These are phyloP conservation scores for Artemisia princeps DNA, from an alignment of 140 eudicot species.

Conservation along the genomic window DNA sequence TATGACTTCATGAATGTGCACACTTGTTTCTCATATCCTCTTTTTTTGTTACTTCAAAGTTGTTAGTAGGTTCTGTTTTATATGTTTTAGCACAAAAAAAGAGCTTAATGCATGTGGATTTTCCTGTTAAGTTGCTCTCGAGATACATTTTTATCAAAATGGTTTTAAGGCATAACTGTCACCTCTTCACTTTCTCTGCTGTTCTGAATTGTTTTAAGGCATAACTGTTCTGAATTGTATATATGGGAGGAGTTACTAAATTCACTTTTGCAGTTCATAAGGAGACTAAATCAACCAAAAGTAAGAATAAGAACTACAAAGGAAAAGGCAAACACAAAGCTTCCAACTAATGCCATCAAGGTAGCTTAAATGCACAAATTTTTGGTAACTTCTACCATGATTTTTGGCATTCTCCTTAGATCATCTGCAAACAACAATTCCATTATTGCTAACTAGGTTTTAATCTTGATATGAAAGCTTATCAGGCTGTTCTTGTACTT, in stretches of 20 bases:
- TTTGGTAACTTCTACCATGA: too few relatives aligned
- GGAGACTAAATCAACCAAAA: slow-evolving; percentile 38
- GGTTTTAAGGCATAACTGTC: background rate
- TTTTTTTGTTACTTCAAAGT: background rate
- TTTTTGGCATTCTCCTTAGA: too few relatives aligned
- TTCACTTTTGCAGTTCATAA: slow-evolving; percentile 39
- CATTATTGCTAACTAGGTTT: too few relatives aligned
- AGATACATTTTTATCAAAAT: background rate
- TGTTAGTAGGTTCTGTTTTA: background rate
- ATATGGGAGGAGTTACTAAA: background rate
- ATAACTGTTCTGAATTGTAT: background rate
- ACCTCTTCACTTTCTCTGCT: background rate
- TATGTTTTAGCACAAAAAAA: background rate
- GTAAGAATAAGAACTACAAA: slow-evolving; percentile 32
- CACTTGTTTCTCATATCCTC: background rate
- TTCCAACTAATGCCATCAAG: background rate
- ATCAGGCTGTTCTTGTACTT: too few relatives aligned
- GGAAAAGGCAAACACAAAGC: slow-evolving; percentile 47
- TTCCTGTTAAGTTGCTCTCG: background rate
- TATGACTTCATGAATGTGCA: background rate
- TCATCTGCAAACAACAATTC: too few relatives aligned
- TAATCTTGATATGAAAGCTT: too few relatives aligned
- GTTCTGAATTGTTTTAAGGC: background rate
- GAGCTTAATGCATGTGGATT: background rate
- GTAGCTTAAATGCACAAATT: too few relatives aligned